Evolutionary conservation across 192 early-diverging fungal genomes (phyloP), one percentile per base, ranked within the genome.

Genomic region (Umbelopsis ramanniana): DNA sequence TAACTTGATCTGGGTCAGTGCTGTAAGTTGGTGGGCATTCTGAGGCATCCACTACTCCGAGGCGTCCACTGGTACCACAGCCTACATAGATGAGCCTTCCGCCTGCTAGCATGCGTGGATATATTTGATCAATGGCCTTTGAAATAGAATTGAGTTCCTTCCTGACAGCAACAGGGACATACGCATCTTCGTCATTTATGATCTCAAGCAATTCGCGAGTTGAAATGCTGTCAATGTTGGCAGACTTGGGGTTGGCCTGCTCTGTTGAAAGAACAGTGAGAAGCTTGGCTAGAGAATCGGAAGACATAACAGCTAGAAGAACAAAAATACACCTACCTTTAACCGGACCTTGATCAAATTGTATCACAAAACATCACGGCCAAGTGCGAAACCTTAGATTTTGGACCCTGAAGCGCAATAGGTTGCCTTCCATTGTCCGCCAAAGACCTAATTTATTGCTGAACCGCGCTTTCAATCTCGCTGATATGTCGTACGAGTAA

Each of bases 111-210:
- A 72, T 72, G n/a, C 71, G 71, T 10, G 46, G 47, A 45, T 55
- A 72, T 1, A 72, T 72, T n/a, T 46, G 47, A 48, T 72, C 71
- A 6, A 72, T 50, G 2, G 71, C 71, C 19, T 19, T 19, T 7
- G 71, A 12, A 46, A 72, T 63, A 9, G 23, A 47, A 6, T 26
- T n/a, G 0, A 72, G n/a, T 11, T 72, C 71, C 45, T 63, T 72
- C 63, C 55, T 24, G 26, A 72, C 40, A 12, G 71, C 71, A 2
- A 45, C 37, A 23, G 71, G 29, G n/a, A 72, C 71, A 21, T 35
- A 33, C 5, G 71, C 38, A 46, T 72, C 71, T 45, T 72, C 71
- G 37, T 55, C 71, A 60, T 72, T 72, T 40, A 72, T 72, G 38
- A 72, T 63, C n/a, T 63, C 37, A 9, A 72, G 35, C 37, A 72